Evolutionary conservation across 345 rosid species (phyloP), one percentile per base, ranked within the genome.

Genomic region (Lagerstroemia speciosa): DNA sequence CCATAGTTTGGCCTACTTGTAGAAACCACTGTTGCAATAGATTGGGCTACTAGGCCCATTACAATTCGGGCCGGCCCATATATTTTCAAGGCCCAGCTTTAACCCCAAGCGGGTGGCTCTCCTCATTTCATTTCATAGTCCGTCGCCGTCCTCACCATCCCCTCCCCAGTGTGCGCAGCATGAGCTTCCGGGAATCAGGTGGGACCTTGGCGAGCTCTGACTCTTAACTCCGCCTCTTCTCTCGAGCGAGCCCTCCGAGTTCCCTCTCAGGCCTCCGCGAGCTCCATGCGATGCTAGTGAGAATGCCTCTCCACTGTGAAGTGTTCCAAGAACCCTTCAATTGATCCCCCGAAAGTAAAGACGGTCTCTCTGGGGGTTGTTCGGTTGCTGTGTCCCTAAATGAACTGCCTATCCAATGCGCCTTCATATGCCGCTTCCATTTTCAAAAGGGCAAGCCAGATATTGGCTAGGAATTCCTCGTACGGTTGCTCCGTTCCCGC

Each of bases 391-490:
- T 32, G 37, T 55, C 62, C 78, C 77, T 41, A 41, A 69, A 86
- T 88, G 92, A 86, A 61, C 62, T 81, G 84, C 77, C 65, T 88
- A 40, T 85, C 78, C 33, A 90, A 82, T 29, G 79, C 80, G 34
- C 80, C 87, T 73, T 82, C 87, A 11, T 84, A 70, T 66, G 70
- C 90, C 14, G 80, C 83, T 2, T 73, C 81, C 31, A 63, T 88
- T 8, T 63, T 85, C 31, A 78, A 77, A 69, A 76, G 84, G 66
- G 78, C 83, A 19, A 71, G 67, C 73, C 76, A 67, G 67, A 41
- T 83, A 68, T 43, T 71, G 46, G 53, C 70, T n/a, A 73, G 74
- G 6, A 75, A 69, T 33, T 16, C 67, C 16, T 74, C 77, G 77
- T 64, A 67, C 38, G 82, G 79, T 31, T 71, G 73, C 64, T 74